Percentiles rank a stretch among this genome's conserved stretches.
Conservation (phyloP, 1,284 basidiomycete species). For the Ceratobasidium sp. region DNA sequence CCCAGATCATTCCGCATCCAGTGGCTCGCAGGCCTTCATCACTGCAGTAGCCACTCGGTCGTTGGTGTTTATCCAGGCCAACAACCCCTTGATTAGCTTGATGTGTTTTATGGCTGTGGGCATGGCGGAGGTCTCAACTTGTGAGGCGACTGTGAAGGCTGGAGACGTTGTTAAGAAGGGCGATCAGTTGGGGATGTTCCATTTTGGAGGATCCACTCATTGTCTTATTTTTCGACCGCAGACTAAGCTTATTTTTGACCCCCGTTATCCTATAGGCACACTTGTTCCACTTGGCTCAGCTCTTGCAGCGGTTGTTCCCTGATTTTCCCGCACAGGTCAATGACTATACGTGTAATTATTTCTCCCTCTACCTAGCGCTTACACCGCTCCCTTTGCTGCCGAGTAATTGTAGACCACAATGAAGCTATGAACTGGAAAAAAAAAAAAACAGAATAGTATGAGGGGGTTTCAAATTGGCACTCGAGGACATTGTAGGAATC, state of each 20-base stretch:
- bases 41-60: constrained; percentile 59
- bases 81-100: constrained; percentile 62
- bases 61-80: constrained; percentile 64
- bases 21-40: constrained; percentile 55
- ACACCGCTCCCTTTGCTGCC: too few relatives aligned
- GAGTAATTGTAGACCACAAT: too few relatives aligned
- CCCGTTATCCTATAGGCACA: too few relatives aligned
- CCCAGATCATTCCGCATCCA: constrained; percentile 52
- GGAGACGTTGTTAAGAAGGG: constrained; percentile 59
- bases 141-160: constrained; percentile 52
- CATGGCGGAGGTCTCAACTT: constrained; percentile 69
- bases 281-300: too few relatives aligned
- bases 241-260: neutral
- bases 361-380: too few relatives aligned
- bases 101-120: constrained; percentile 65
- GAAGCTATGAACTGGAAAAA: too few relatives aligned
- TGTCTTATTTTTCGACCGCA: constrained; percentile 56
- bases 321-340: too few relatives aligned
- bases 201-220: constrained; percentile 64
- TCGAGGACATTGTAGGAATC: too few relatives aligned
- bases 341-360: too few relatives aligned
- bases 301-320: too few relatives aligned
- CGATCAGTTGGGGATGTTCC: constrained; percentile 63
- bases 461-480: too few relatives aligned
- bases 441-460: too few relatives aligned